Evolutionary conservation across 805 yeast genomes (phyloP).

Genomic region (Barnettozyma vustinii): DNA sequence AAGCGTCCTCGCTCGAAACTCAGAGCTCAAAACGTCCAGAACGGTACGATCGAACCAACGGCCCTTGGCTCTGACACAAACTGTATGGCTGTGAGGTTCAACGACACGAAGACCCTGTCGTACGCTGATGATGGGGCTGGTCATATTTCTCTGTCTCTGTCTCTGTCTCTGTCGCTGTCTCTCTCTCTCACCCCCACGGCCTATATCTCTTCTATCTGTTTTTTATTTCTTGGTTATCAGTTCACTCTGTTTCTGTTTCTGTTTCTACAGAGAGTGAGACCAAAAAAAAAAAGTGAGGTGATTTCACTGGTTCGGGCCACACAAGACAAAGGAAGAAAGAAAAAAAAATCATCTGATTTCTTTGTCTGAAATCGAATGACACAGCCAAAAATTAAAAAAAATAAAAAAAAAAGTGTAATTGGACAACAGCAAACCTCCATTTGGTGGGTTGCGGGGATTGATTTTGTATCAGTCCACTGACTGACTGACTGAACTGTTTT

Average conservation of each 20-base stretch:
- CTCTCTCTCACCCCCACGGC: no score
- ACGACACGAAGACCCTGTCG: constrained; percentile 49
- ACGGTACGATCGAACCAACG: constrained; percentile 20
- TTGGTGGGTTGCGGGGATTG: no score
- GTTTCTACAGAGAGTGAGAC: not conserved
- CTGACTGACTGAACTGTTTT: no score
- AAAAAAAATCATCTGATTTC: not conserved
- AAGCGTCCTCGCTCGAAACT: constrained; percentile 17
- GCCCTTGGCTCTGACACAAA: constrained; percentile 18
- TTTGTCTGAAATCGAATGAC: not conserved
- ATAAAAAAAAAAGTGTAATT: not conserved
- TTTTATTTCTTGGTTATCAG: no score
- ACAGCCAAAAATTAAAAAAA: not conserved
- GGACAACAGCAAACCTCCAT: no score
- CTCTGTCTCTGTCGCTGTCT: not conserved
- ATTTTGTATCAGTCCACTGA: no score
- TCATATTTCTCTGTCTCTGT: not conserved
- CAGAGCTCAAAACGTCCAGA: constrained; percentile 17
- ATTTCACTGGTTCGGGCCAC: not conserved
- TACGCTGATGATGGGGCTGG: not conserved
- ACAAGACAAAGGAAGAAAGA: no score
- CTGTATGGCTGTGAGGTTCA: constrained; percentile 50
- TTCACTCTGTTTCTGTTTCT: no score
- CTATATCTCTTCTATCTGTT: no score
- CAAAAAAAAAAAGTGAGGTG: not conserved